These are phyloP conservation scores for Paraleonurus japonicus DNA, from an alignment of 257 asterid species.

Conservation along the genomic window DNA sequence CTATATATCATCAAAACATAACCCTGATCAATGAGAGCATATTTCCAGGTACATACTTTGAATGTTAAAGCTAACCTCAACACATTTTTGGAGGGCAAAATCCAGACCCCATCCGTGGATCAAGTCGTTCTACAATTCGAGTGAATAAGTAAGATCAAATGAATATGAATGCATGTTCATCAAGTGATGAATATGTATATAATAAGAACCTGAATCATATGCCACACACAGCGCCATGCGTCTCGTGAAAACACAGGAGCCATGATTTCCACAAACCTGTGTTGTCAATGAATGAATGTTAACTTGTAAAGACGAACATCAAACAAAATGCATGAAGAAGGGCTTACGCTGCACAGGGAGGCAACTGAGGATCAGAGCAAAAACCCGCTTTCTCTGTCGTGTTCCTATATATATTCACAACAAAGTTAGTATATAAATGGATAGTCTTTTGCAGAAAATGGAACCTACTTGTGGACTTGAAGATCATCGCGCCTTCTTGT, in stretches of 20 bases:
- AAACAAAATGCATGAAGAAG: background rate
- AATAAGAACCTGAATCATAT: conserved; percentile 79
- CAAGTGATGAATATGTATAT: background rate
- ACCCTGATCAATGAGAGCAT: background rate
- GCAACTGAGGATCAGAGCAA: conserved; percentile 67
- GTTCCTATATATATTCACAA: conserved; percentile 44
- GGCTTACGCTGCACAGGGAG: conserved; percentile 85
- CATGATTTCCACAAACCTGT: conserved; percentile 91
- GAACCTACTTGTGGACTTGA: conserved; percentile 73
- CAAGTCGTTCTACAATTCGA: conserved; percentile 67
- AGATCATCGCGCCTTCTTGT: conserved; percentile 45
- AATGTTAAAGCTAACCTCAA: conserved; percentile 48
- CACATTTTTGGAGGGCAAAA: conserved; percentile 77
- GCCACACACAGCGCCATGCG: conserved; percentile 95
- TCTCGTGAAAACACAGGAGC: conserved; percentile 90
- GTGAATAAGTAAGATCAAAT: background rate
- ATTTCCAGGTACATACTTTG: background rate
- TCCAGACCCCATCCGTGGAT: conserved; percentile 98
- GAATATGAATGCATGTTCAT: background rate
- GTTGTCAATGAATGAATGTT: background rate
- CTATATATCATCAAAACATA: conserved; percentile 34
- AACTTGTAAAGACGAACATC: background rate
- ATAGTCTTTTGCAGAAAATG: background rate
- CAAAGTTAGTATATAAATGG: background rate
- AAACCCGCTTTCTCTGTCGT: conserved; percentile 58